Conservation (phyloP, 495 filamentous ascomycete genomes). For the Penicillium robsamsonii region DNA sequence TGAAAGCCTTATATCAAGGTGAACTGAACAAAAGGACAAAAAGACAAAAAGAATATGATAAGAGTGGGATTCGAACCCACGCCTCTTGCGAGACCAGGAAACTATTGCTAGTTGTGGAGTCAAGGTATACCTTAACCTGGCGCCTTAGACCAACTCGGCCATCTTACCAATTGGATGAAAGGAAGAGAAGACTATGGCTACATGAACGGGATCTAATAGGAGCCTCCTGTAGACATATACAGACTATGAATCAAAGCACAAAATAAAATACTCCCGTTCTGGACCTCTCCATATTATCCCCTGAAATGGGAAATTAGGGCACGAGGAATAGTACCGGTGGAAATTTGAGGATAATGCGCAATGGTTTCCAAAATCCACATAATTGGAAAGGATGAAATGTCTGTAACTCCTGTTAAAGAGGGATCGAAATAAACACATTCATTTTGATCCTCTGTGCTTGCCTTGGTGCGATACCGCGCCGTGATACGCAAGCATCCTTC, state of each 20-base stretch:
- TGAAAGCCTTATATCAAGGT: too few relatives aligned
- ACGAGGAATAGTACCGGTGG: too few relatives aligned
- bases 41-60: constrained; percentile 33
- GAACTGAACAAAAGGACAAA: neutral
- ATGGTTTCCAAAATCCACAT: too few relatives aligned
- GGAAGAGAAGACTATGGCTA: neutral
- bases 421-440: too few relatives aligned
- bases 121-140: constrained; percentile 39
- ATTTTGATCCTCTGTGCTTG: too few relatives aligned
- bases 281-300: neutral
- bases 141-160: constrained; percentile 42
- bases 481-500: too few relatives aligned
- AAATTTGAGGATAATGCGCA: too few relatives aligned
- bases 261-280: neutral
- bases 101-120: constrained; percentile 12
- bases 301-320: too few relatives aligned
- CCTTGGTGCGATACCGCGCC: too few relatives aligned
- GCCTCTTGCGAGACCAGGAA: constrained; percentile 23
- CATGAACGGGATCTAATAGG: neutral
- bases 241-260: neutral
- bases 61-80: constrained; percentile 50
- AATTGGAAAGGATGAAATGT: too few relatives aligned
- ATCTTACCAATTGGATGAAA: constrained; percentile 30
- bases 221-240: too few relatives aligned
- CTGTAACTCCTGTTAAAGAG: too few relatives aligned